These are phyloP conservation scores for Botrytis deweyae DNA, from an alignment of 2,329 filamentous ascomycete genomes.

Conservation along the genomic window DNA sequence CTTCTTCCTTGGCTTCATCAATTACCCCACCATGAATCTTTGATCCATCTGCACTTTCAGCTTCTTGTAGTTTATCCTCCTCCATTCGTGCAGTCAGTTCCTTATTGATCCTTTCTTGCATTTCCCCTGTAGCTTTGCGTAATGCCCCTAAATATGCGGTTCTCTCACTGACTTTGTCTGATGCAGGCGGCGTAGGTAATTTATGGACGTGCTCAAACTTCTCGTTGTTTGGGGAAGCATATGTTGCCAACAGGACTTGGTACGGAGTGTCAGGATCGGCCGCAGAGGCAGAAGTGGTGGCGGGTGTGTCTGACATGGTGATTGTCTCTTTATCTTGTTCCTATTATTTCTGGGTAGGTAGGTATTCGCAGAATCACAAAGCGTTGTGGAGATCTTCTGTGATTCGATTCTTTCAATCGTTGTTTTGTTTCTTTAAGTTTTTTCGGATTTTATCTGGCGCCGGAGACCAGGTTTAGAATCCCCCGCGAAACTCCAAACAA, in stretches of 20 bases:
- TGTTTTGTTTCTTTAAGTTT: neutral
- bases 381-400: neutral
- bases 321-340: neutral
- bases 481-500: slow-evolving; percentile 7
- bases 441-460: slow-evolving; percentile 5
- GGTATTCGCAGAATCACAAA: neutral
- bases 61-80: slow-evolving; percentile 59
- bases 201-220: slow-evolving; percentile 47
- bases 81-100: slow-evolving; percentile 75
- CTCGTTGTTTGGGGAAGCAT: slow-evolving; percentile 52
- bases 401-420: neutral
- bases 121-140: slow-evolving; percentile 52
- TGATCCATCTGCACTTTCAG: slow-evolving; percentile 35
- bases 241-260: slow-evolving; percentile 45
- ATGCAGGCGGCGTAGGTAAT: slow-evolving; percentile 42
- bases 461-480: slow-evolving; percentile 14
- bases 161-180: slow-evolving; percentile 49
- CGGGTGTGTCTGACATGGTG: slow-evolving; percentile 15
- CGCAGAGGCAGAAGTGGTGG: slow-evolving; percentile 3
- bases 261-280: neutral
- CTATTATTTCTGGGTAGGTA: neutral
- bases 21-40: slow-evolving; percentile 41
- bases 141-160: slow-evolving; percentile 60
- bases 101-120: slow-evolving; percentile 68
- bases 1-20: slow-evolving; percentile 63